Percentiles rank a stretch among this genome's conserved stretches.
phyloP scores from a whole-genome alignment of 306 rosid species.

The Quercus parvula region DNA sequence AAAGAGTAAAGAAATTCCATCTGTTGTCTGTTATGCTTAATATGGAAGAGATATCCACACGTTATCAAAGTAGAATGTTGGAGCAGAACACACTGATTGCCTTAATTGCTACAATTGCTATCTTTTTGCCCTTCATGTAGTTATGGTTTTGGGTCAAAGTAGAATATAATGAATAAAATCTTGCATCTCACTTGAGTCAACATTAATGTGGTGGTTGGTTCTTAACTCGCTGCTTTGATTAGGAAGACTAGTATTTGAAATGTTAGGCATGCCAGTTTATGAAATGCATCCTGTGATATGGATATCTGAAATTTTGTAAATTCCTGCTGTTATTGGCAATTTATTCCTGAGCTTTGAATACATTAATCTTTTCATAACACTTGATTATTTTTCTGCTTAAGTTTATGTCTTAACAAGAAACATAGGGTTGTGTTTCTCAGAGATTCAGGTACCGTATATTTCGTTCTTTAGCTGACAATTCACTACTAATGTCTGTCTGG shows the following conservation, averaged over 20 bases:
- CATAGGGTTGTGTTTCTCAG: background rate
- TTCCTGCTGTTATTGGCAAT: too few relatives aligned
- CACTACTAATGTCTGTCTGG: background rate
- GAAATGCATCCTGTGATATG: too few relatives aligned
- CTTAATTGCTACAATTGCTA: background rate
- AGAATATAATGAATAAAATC: background rate
- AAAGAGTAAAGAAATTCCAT: background rate
- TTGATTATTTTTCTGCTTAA: too few relatives aligned
- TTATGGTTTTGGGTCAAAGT: background rate
- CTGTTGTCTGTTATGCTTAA: background rate
- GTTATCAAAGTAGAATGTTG: background rate
- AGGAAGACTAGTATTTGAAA: too few relatives aligned
- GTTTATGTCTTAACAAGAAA: background rate
- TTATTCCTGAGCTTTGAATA: too few relatives aligned
- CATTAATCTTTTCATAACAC: too few relatives aligned
- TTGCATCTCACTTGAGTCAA: background rate
- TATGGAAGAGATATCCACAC: background rate
- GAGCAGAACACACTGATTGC: background rate
- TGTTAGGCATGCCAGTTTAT: too few relatives aligned
- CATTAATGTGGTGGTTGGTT: too few relatives aligned
- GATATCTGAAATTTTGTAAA: too few relatives aligned
- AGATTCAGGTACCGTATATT: background rate
- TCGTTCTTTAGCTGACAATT: background rate
- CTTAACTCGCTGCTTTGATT: too few relatives aligned
- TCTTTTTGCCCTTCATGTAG: background rate